Conservation (phyloP, 1,284 basidiomycete species). For the Uromyces viciae-fabae region DNA sequence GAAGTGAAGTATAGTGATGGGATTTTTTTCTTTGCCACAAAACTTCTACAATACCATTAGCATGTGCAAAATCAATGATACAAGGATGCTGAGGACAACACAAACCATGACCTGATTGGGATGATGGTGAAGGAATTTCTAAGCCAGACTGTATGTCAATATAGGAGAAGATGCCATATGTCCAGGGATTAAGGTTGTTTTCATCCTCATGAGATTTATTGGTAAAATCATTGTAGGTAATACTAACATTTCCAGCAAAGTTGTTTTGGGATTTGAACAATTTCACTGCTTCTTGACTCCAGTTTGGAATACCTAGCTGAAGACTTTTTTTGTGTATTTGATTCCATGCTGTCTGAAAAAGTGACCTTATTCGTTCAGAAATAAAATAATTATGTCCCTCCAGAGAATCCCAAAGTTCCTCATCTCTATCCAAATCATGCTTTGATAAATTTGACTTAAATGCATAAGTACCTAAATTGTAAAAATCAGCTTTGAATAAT, state of each 20-base stretch:
- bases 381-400: not conserved
- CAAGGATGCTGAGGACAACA: not conserved
- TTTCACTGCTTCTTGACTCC: not conserved
- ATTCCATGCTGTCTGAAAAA: not conserved
- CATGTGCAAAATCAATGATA: constrained; percentile 19
- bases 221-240: not conserved
- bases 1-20: not conserved
- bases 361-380: not conserved
- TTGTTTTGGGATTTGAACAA: not conserved
- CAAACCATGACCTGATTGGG: not conserved
- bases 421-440: not conserved
- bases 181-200: not conserved
- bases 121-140: constrained; percentile 8
- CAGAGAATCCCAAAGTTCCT: not conserved
- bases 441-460: not conserved
- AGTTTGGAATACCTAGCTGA: not conserved
- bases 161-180: constrained; percentile 6
- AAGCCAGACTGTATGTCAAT: not conserved
- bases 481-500: too few relatives aligned
- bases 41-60: constrained; percentile 13
- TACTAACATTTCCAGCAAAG: constrained; percentile 8
- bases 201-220: not conserved
- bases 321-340: not conserved
- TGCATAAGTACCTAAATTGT: not conserved
- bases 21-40: not conserved